Base-by-base conservation (phyloP, 1,284 basidiomycete species). In the Cutaneotrichosporon sp. region DNA sequence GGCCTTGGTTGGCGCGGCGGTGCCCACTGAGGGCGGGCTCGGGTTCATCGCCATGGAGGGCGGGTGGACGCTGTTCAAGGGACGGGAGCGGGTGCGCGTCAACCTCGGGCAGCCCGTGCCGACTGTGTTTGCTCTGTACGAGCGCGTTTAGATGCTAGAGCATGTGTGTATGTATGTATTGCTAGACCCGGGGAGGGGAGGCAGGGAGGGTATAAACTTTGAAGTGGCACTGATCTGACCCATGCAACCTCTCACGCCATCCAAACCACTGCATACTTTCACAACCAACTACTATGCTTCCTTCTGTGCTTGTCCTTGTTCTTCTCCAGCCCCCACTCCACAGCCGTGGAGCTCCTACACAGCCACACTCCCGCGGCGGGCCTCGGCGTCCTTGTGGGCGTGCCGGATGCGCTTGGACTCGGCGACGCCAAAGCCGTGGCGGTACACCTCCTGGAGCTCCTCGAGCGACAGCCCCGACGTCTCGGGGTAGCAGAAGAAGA, bases 401-500 rank as follows among this genome's bases (percentile, higher is more conserved):
- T 9, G 29, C 5, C 29, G 29, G 29, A 29, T 29, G 29, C 29
- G 29, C 60, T 71, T 60, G 42, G 73, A 74, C 67, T 77, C 77
- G 10, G 54, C 61, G 46, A 80, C 76, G 27, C 77, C 78, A 57
- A 79, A 80, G 20, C 76, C 76, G 64, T 74, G 69, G 42, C 72
- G 62, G 67, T 77, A 78, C 45, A 78, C 70, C 50, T 68, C 67
- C 42, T 74, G 68, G 20, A 77, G 74, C 64, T 81, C 79, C 56
- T 81, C 79, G 59, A 81, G 72, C n/a, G 69, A 72, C 10, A 81
- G 67, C 10, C 77, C 73, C 9, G 72, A 67, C 1, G 77, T 73
- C 63, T 81, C 78, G 25, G 77, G 80, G 66, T 81, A 81, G 63
- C 74, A 75, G 69, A 76, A 80, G 67, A 71, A 74, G 65, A 78